Percentiles rank a stretch among this genome's conserved stretches.
phyloP scores from a whole-genome alignment of 176 grass and related monocot genomes.

The Oryza officinalis region DNA sequence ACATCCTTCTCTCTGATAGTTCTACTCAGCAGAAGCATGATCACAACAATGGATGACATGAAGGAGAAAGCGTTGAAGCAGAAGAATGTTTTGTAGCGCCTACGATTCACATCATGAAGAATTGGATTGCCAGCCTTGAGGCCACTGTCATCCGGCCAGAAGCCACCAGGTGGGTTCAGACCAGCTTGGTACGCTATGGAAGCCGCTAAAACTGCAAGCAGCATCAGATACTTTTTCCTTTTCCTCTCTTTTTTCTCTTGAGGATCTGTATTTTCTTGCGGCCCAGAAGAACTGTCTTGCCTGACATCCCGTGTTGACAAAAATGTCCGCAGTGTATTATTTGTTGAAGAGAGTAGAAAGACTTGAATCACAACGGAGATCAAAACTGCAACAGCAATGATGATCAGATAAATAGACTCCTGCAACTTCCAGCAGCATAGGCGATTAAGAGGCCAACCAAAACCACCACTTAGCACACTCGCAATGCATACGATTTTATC shows the following conservation, averaged over 20 bases:
- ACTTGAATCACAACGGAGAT: slow-evolving; percentile 34
- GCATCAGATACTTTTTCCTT: slow-evolving; percentile 46
- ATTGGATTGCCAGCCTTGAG: slow-evolving; percentile 33
- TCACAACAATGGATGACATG: slow-evolving; percentile 36
- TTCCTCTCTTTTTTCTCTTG: slow-evolving; percentile 2
- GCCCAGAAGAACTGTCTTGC: not conserved
- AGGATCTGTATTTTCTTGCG: not conserved
- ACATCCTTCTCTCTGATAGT: not conserved
- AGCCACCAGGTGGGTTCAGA: slow-evolving; percentile 46
- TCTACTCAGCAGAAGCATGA: slow-evolving; percentile 34
- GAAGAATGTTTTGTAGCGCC: slow-evolving; percentile 33
- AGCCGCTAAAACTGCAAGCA: slow-evolving; percentile 53
- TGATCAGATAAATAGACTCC: slow-evolving; percentile 31
- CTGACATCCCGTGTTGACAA: no score
- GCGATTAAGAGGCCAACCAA: slow-evolving; percentile 45
- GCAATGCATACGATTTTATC: slow-evolving; percentile 43
- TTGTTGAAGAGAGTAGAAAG: slow-evolving; percentile 22
- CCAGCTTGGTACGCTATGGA: slow-evolving; percentile 54
- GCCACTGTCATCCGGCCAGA: slow-evolving; percentile 23
- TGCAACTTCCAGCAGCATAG: slow-evolving; percentile 38
- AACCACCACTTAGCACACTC: slow-evolving; percentile 34
- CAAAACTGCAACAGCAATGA: slow-evolving; percentile 33
- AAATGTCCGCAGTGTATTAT: not conserved
- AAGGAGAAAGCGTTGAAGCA: slow-evolving; percentile 40
- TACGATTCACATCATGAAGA: slow-evolving; percentile 3